Evolutionary conservation across 2,329 filamentous ascomycete genomes (phyloP).

Genomic region (Pseudofabraea citricarpa): DNA sequence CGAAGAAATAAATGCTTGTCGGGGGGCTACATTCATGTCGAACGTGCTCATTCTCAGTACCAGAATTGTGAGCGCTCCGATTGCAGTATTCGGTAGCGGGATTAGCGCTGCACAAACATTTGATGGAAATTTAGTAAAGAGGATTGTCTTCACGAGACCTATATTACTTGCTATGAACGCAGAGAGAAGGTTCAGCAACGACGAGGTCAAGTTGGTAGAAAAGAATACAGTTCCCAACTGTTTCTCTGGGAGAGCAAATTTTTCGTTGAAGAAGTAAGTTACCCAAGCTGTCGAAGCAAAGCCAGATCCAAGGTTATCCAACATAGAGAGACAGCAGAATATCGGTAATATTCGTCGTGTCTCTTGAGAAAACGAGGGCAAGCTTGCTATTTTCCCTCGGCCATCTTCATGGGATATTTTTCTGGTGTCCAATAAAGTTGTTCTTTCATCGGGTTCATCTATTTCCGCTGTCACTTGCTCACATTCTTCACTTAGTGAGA

Average conservation of each 20-base stretch:
- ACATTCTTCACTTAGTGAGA: conserved; percentile 38
- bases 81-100: not conserved
- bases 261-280: not conserved
- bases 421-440: too few species aligned
- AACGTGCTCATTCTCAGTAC: not conserved
- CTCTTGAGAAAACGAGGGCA: not conserved
- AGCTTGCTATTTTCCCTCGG: too few species aligned
- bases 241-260: not conserved
- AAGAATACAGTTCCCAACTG: not conserved
- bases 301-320: not conserved
- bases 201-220: not conserved
- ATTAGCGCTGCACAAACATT: not conserved
- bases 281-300: not conserved
- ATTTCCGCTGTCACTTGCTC: conserved; percentile 6
- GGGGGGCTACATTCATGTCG: not conserved
- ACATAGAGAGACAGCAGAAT: not conserved
- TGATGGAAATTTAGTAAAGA: not conserved
- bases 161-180: not conserved
- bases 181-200: not conserved
- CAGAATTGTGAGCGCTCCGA: not conserved
- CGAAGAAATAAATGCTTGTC: not conserved
- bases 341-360: not conserved
- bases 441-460: not conserved
- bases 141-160: not conserved
- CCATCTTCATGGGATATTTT: too few species aligned